phyloP scores from a whole-genome alignment of 257 asterid genomes.

The Nicotiana obtusifolia region DNA sequence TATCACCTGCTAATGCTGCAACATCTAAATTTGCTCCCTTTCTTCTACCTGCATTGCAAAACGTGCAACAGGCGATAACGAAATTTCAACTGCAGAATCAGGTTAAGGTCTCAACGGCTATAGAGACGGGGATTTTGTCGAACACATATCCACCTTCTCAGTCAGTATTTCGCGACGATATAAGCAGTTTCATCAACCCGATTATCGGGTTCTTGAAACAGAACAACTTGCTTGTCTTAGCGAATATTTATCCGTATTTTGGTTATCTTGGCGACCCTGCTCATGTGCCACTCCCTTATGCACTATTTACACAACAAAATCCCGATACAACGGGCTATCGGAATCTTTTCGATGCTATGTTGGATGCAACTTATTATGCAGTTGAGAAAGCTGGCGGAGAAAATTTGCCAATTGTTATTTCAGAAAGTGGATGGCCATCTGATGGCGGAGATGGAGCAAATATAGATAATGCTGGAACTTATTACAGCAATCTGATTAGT shows the following conservation, averaged over 20 bases:
- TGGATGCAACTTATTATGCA: slow-evolving; percentile 27
- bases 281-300: slow-evolving; percentile 10
- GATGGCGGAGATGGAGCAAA: slow-evolving; percentile 20
- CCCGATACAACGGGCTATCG: slow-evolving; percentile 17
- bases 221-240: slow-evolving; percentile 17
- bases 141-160: slow-evolving; percentile 29
- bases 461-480: slow-evolving; percentile 12
- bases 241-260: slow-evolving; percentile 26
- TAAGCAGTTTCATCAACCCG: slow-evolving; percentile 3
- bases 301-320: slow-evolving; percentile 13
- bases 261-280: not conserved
- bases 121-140: slow-evolving; percentile 8
- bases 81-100: not conserved
- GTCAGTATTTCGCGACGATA: slow-evolving; percentile 9
- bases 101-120: slow-evolving; percentile 30
- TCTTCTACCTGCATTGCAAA: slow-evolving; percentile 24
- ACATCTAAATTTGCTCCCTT: not conserved
- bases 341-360: slow-evolving; percentile 33
- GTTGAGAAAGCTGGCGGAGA: slow-evolving; percentile 27
- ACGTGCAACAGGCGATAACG: slow-evolving; percentile 15
- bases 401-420: slow-evolving; percentile 18
- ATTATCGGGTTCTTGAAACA: slow-evolving; percentile 14
- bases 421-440: slow-evolving; percentile 44
- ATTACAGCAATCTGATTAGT: slow-evolving; percentile 10
- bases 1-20: not conserved